These are phyloP conservation scores for Tremella fuciformis DNA, from an alignment of 768 basidiomycete genomes.

Conservation along the genomic window DNA sequence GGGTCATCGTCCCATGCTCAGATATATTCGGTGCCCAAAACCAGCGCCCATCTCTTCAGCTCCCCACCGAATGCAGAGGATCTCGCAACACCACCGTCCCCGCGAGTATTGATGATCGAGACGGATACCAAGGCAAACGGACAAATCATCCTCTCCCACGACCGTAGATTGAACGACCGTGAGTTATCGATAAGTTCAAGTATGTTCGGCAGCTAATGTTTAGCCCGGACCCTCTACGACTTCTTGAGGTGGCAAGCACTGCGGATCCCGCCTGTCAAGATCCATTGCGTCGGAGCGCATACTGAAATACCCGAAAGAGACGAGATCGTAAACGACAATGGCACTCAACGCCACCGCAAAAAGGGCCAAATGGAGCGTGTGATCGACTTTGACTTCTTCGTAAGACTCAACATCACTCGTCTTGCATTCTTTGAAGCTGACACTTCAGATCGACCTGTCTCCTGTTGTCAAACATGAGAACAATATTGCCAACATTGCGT, in stretches of 20 bases:
- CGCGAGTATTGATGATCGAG: slow-evolving; percentile 2
- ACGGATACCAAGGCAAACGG: slow-evolving; percentile 10
- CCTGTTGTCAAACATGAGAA: slow-evolving; percentile 22
- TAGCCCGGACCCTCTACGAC: slow-evolving; percentile 70
- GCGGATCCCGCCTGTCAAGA: slow-evolving; percentile 22
- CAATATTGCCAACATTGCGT: slow-evolving; percentile 53
- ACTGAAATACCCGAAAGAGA: slow-evolving; percentile 66
- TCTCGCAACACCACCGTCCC: slow-evolving; percentile 6
- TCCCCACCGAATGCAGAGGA: slow-evolving; percentile 30
- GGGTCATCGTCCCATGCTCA: neutral
- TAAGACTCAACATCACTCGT: slow-evolving; percentile 18
- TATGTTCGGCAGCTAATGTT: neutral
- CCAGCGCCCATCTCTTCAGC: slow-evolving; percentile 25
- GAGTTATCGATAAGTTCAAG: neutral
- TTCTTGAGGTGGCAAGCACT: slow-evolving; percentile 64
- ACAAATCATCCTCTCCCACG: slow-evolving; percentile 11
- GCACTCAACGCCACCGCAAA: slow-evolving; percentile 1
- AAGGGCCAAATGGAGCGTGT: slow-evolving; percentile 31
- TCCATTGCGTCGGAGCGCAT: slow-evolving; percentile 56
- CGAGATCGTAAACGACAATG: slow-evolving; percentile 59
- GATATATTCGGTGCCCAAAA: slow-evolving; percentile 5
- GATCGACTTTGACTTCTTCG: slow-evolving; percentile 42
- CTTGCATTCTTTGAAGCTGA: slow-evolving; percentile 50
- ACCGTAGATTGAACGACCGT: slow-evolving; percentile 30
- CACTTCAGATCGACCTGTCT: slow-evolving; percentile 40